These are phyloP conservation scores for Xylariaceae sp. DNA, from an alignment of 2,329 filamentous ascomycete genomes.

Conservation along the genomic window DNA sequence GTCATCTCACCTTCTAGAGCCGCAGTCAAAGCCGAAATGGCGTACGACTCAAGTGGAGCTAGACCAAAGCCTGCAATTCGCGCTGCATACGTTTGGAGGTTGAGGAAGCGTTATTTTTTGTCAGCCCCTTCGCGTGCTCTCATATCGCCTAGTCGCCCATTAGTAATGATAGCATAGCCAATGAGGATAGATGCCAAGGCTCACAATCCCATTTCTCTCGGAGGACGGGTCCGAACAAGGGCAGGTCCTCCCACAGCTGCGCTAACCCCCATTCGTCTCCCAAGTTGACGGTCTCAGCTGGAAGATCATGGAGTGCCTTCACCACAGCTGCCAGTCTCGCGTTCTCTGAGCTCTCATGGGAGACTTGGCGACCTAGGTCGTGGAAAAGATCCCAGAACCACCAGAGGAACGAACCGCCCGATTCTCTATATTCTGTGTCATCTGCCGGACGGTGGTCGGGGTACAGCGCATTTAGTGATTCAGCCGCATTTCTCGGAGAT, in stretches of 20 bases:
- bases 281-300: neutral
- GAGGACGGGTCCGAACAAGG: neutral
- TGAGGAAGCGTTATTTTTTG: neutral
- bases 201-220: constrained; percentile 1
- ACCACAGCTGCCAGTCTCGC: neutral
- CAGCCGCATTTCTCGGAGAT: neutral
- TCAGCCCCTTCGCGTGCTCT: neutral
- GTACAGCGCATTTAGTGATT: neutral
- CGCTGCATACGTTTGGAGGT: constrained; percentile 1
- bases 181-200: neutral
- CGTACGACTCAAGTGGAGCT: neutral
- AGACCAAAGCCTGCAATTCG: neutral
- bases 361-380: constrained; percentile 24
- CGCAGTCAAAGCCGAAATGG: constrained; percentile 3
- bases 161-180: neutral
- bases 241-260: neutral
- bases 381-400: constrained; percentile 32
- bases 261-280: neutral
- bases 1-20: constrained; percentile 4
- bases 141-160: neutral
- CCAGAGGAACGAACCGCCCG: constrained; percentile 19
- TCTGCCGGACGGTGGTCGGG: neutral
- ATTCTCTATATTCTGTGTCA: neutral
- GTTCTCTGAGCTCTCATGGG: constrained; percentile 12
- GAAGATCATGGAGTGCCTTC: neutral